Base-by-base conservation (phyloP, 805 yeast genomes). In the Ogataea kodamae region DNA sequence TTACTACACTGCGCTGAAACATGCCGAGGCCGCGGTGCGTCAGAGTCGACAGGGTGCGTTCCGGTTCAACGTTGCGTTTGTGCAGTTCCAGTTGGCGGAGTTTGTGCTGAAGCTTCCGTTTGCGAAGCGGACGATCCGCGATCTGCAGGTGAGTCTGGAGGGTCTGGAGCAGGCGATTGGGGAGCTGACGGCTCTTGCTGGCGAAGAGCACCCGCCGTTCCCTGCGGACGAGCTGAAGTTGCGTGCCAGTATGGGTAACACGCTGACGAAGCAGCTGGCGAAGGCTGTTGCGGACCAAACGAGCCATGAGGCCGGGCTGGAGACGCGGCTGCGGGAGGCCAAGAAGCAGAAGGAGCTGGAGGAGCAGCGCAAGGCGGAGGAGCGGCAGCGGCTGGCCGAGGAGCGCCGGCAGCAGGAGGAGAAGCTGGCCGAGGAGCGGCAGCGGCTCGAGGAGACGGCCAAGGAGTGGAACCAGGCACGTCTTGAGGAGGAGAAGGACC, bases 11-110 rank as follows among this genome's bases (percentile, higher is more conserved):
- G 73, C 95, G 0, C 65, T 87, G 37, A 78, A 73, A 26, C 76
- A 73, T 46, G 73, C 86, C 5, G 64, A 72, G 45, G 65, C 68
- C 42, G 86, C 95, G 0, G 68, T 66, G 49, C 48, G 58, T 28
- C 43, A 63, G 40, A 46, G 63, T 46, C 66, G 47, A 24, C 55
- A 67, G 18, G 63, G 72, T 6, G 64, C 78, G 6, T 65, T 79
- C 43, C 71, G 70, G 46, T 92, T 83, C 66, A 92, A 92, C 54
- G 70, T 80, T 33, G 94, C 97, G 0, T 82, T 81, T 52, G 68
- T 90, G 30, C 81, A 83, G 50, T 86, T 82, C 59, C 95, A 88
- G 58, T 68, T 86, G 36, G 96, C 96, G 1, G 96, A 88, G 45
- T 76, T 76, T 42, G 61, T 89, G 18, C 73, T 83, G 42, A 83